Evolutionary conservation across 2,329 filamentous ascomycete genomes (phyloP).

Genomic region (Ambrosiella cleistominuta): DNA sequence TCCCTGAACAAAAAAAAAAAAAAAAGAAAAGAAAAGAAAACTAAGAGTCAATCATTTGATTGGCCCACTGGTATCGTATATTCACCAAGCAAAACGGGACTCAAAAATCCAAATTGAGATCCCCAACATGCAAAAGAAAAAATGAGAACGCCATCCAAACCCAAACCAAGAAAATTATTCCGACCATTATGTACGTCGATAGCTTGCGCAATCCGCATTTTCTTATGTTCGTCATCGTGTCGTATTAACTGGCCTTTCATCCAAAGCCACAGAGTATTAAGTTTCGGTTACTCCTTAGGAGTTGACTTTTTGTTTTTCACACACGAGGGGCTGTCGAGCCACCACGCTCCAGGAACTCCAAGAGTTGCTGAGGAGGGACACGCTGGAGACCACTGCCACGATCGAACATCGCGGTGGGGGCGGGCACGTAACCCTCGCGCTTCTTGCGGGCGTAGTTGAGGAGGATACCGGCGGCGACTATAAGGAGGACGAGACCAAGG

Average conservation of each 20-base stretch:
- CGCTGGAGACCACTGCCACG: constrained; percentile 39
- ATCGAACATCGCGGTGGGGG: constrained; percentile 49
- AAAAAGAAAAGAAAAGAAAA: too few species aligned
- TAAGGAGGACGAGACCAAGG: constrained; percentile 56
- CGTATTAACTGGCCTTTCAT: background rate
- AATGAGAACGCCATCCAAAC: constrained; percentile 3
- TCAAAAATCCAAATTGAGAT: constrained; percentile 13
- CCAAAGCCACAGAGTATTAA: background rate
- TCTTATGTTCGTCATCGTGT: background rate
- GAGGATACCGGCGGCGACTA: constrained; percentile 58
- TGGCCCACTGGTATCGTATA: background rate
- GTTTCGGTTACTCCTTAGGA: background rate
- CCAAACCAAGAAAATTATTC: background rate
- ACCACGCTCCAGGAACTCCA: constrained; percentile 34
- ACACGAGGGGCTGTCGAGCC: constrained; percentile 32
- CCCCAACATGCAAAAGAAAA: constrained; percentile 5
- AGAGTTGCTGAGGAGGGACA: constrained; percentile 42
- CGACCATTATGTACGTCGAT: background rate
- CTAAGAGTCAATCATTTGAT: too few species aligned
- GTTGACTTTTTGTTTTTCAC: background rate
- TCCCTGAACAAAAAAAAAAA: too few species aligned
- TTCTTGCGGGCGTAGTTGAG: constrained; percentile 61
- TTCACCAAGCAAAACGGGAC: constrained; percentile 6
- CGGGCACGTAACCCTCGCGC: constrained; percentile 65
- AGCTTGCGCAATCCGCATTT: background rate